Percentiles rank a stretch among this genome's conserved stretches.
phyloP scores from a whole-genome alignment of 148 eudicot genomes.

The Amaranthus palmeri region DNA sequence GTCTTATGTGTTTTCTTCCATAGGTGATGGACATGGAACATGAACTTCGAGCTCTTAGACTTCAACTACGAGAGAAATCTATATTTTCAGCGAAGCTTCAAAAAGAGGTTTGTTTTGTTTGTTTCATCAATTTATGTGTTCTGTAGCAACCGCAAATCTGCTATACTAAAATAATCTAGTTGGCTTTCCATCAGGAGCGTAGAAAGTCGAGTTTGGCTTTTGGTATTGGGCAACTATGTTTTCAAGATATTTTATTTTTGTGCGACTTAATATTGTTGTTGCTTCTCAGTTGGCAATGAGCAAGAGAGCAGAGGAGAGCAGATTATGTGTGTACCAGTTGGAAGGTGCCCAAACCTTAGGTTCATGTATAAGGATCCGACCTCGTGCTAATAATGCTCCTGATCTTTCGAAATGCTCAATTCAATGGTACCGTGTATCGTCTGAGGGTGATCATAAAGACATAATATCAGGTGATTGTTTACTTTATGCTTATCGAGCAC shows the following conservation, averaged over 20 bases:
- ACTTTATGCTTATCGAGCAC: neutral
- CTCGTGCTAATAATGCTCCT: constrained; percentile 60
- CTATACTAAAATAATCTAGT: too few relatives aligned
- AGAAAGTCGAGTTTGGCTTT: neutral
- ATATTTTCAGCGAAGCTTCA: constrained; percentile 82
- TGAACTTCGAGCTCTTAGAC: constrained; percentile 84
- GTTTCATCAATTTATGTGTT: neutral
- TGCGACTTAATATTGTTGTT: neutral
- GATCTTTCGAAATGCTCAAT: constrained; percentile 79
- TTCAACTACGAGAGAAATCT: constrained; percentile 77
- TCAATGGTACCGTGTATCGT: constrained; percentile 87
- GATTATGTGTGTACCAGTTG: constrained; percentile 52
- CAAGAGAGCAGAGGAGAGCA: constrained; percentile 76
- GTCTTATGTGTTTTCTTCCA: neutral
- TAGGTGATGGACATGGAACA: constrained; percentile 97
- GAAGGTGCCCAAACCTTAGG: constrained; percentile 72
- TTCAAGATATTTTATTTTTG: neutral
- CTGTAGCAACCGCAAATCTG: neutral
- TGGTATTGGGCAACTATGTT: neutral
- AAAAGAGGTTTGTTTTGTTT: constrained; percentile 56
- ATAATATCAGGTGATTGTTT: constrained; percentile 64
- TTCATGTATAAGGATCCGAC: constrained; percentile 62
- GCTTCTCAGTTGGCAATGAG: constrained; percentile 66
- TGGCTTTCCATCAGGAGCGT: too few relatives aligned
- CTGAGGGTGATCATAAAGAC: constrained; percentile 77